These are phyloP conservation scores for Penicillium sp. DNA, from an alignment of 2,329 filamentous ascomycete genomes.

Conservation along the genomic window DNA sequence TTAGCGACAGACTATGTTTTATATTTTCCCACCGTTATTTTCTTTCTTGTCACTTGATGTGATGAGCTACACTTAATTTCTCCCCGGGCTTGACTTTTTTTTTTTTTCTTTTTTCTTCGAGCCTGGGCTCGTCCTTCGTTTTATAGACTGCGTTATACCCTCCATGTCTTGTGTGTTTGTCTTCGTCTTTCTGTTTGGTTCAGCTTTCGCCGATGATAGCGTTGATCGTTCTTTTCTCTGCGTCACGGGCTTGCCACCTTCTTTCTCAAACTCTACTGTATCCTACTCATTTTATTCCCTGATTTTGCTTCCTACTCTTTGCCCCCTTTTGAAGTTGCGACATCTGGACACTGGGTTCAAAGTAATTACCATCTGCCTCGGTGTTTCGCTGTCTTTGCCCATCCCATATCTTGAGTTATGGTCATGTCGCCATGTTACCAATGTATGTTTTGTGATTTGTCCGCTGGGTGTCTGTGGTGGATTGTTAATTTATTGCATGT, in stretches of 20 bases:
- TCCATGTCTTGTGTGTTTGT: conserved; percentile 11
- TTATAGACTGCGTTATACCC: conserved; percentile 31
- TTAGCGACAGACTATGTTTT: background rate
- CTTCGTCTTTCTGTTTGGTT: background rate
- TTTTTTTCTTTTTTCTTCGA: background rate
- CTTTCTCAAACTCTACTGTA: conserved; percentile 6
- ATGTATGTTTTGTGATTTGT: conserved; percentile 15
- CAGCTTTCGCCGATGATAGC: conserved; percentile 18
- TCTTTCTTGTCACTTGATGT: background rate
- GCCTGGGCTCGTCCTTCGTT: conserved; percentile 19
- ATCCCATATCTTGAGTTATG: background rate
- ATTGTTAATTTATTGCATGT: background rate
- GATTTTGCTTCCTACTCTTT: background rate
- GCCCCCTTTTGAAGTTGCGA: background rate
- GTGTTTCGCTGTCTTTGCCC: conserved; percentile 11
- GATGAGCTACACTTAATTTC: background rate
- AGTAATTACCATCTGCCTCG: conserved; percentile 5
- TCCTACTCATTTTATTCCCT: background rate
- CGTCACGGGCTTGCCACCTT: conserved; percentile 3
- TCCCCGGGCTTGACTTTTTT: background rate
- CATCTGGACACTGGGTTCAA: background rate
- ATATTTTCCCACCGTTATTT: background rate
- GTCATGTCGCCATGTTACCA: conserved; percentile 24
- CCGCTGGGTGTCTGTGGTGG: conserved; percentile 19
- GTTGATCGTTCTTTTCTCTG: conserved; percentile 20